These are phyloP conservation scores for Tylopilus sp. DNA, from an alignment of 768 basidiomycete genomes.

Conservation along the genomic window DNA sequence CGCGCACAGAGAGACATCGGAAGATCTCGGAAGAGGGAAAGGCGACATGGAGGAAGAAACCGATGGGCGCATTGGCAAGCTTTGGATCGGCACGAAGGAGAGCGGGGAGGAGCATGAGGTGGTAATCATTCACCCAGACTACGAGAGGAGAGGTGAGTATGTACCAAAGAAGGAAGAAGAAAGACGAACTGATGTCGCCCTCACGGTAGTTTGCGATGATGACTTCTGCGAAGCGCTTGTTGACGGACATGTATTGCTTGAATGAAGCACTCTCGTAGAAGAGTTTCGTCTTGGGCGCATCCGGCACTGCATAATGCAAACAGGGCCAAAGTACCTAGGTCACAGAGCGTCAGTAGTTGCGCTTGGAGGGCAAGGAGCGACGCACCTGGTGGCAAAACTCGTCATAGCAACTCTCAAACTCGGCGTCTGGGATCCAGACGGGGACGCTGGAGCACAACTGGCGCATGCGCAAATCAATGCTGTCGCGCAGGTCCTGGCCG, in stretches of 20 bases:
- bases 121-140: conserved; percentile 94
- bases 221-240: conserved; percentile 83
- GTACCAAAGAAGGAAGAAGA: not conserved
- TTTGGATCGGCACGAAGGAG: conserved; percentile 67
- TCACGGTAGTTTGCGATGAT: conserved; percentile 80
- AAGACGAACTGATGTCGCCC: conserved; percentile 70
- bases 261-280: conserved; percentile 80
- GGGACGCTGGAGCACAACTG: conserved; percentile 44
- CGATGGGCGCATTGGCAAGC: conserved; percentile 45
- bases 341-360: conserved; percentile 11
- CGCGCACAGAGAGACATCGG: conserved; percentile 79
- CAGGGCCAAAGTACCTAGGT: conserved; percentile 76
- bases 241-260: conserved; percentile 85
- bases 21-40: conserved; percentile 97
- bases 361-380: conserved; percentile 8
- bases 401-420: conserved; percentile 78
- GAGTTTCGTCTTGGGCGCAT: conserved; percentile 79
- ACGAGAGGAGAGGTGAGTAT: conserved; percentile 1
- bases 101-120: conserved; percentile 87
- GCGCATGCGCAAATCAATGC: conserved; percentile 50
- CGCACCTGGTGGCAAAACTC: conserved; percentile 81
- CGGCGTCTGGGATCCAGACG: conserved; percentile 80
- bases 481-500: conserved; percentile 48
- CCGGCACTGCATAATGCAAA: conserved; percentile 82
- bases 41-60: conserved; percentile 96